Evolutionary conservation across 2,329 filamentous ascomycete genomes (phyloP).

Genomic region (Stachybotrys elegans): DNA sequence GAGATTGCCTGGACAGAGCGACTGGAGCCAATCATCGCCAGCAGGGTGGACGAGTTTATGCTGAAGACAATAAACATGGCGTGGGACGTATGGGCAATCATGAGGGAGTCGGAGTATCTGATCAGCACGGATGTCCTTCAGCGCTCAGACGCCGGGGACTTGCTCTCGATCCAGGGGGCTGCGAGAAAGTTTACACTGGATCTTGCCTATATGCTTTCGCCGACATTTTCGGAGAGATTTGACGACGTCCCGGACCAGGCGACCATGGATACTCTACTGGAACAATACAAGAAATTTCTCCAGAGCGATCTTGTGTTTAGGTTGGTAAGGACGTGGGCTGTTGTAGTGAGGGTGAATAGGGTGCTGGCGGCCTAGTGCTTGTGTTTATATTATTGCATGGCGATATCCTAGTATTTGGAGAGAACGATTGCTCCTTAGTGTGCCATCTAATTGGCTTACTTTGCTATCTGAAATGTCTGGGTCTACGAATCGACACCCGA

Average conservation of each 20-base stretch:
- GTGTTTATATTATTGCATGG: too few relatives aligned
- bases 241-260: not conserved
- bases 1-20: not conserved
- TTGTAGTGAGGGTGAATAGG: not conserved
- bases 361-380: too few relatives aligned
- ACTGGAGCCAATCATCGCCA: not conserved
- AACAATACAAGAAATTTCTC: not conserved
- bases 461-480: too few relatives aligned
- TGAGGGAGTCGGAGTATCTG: not conserved
- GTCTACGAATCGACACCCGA: too few relatives aligned
- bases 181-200: not conserved
- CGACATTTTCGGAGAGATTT: not conserved
- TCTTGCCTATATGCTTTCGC: not conserved
- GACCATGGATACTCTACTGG: not conserved
- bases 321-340: not conserved
- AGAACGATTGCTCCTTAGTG: too few relatives aligned
- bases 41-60: not conserved
- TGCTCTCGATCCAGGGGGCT: not conserved
- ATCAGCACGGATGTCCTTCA: not conserved
- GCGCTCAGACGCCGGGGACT: not conserved
- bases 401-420: too few relatives aligned
- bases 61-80: not conserved
- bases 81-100: not conserved
- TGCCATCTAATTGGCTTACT: too few relatives aligned
- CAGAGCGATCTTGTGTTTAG: not conserved